Conservation (phyloP, 306 rosid species). For the Rubus parviflorus region DNA sequence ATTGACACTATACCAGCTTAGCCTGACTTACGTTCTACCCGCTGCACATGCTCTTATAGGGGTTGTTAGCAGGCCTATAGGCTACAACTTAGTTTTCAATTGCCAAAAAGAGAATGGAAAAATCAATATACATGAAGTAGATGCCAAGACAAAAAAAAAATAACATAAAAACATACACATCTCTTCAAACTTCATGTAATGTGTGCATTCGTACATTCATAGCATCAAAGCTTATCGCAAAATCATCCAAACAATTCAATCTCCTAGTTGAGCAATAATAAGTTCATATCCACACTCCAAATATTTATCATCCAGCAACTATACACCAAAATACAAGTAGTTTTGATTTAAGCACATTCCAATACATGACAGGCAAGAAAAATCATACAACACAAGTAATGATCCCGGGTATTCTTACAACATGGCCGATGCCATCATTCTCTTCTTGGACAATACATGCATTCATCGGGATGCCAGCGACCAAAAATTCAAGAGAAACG, state of each 20-base stretch:
- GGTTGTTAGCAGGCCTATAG: too few relatives aligned
- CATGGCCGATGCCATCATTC: slow-evolving; percentile 7
- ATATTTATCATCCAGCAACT: not conserved
- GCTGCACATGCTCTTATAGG: too few relatives aligned
- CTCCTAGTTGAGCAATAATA: slow-evolving; percentile 1
- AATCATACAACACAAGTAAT: slow-evolving; percentile 18
- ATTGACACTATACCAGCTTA: too few relatives aligned
- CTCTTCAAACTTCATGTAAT: slow-evolving; percentile 10
- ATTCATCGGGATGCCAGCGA: slow-evolving; percentile 64
- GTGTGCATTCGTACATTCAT: not conserved
- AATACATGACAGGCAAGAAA: slow-evolving; percentile 12
- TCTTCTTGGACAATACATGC: not conserved
- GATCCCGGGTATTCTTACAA: slow-evolving; percentile 23
- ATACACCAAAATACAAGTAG: slow-evolving; percentile 29
- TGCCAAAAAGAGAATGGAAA: not conserved
- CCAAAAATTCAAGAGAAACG: slow-evolving; percentile 80
- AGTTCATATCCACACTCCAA: slow-evolving; percentile 10
- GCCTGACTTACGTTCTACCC: too few relatives aligned
- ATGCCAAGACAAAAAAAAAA: not conserved
- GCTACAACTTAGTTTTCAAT: too few relatives aligned
- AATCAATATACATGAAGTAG: not conserved
- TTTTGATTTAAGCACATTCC: slow-evolving; percentile 12
- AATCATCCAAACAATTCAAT: slow-evolving; percentile 14
- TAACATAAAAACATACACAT: not conserved
- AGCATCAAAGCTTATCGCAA: not conserved